Conservation (phyloP, 495 filamentous ascomycete genomes). For the Neurospora sp. region DNA sequence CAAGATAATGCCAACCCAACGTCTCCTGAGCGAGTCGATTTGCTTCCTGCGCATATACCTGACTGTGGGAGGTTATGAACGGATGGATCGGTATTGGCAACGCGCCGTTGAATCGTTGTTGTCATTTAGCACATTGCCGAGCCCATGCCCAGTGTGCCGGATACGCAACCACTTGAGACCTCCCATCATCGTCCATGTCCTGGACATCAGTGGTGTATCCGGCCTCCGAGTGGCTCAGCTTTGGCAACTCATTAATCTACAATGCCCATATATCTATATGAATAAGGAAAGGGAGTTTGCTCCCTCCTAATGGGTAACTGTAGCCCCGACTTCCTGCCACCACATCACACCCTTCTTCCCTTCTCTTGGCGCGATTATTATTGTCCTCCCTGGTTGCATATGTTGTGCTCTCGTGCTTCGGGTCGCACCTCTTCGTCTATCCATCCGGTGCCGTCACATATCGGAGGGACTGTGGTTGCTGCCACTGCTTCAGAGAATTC, state of each 20-base stretch:
- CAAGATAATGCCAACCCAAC: neutral
- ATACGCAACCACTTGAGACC: neutral
- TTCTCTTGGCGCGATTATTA: neutral
- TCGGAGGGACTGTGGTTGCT: neutral
- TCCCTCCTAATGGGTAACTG: slow-evolving; percentile 29
- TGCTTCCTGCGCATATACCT: neutral
- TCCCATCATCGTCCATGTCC: neutral
- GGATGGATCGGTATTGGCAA: neutral
- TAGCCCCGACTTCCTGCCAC: slow-evolving; percentile 12
- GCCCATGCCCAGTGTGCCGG: neutral
- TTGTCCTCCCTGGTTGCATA: neutral
- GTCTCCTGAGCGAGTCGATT: neutral
- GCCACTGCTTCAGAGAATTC: slow-evolving; percentile 26
- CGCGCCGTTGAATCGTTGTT: neutral
- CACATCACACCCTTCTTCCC: neutral
- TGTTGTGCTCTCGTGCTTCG: neutral
- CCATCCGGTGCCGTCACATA: neutral
- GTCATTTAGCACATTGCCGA: neutral
- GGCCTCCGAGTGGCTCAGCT: slow-evolving; percentile 7
- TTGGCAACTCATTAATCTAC: slow-evolving; percentile 21
- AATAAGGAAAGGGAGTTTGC: slow-evolving; percentile 28
- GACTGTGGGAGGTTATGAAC: neutral
- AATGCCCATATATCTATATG: slow-evolving; percentile 27
- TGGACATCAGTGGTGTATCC: slow-evolving; percentile 4
- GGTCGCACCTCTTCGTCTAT: neutral